Conservation (phyloP, 208 protist genomes). For the Acanthamoeba divionensis region DNA sequence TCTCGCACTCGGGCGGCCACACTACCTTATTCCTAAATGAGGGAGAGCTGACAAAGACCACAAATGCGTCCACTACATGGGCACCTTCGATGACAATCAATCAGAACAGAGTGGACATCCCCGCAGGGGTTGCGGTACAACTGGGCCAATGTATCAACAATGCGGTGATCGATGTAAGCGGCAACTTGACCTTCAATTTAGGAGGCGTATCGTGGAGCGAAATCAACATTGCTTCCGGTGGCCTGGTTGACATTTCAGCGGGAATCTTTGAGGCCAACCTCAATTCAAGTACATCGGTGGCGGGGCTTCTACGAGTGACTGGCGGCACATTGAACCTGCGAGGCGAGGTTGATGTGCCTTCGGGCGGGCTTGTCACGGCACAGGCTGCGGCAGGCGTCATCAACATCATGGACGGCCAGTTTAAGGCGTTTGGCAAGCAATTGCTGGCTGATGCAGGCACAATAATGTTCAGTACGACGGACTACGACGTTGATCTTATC, state of each 20-base stretch:
- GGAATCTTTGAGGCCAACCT: not conserved
- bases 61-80: not conserved
- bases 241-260: not conserved
- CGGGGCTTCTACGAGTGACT: not conserved
- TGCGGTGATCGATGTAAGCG: not conserved
- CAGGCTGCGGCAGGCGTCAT: not conserved
- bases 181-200: not conserved
- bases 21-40: not conserved
- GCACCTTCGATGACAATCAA: not conserved
- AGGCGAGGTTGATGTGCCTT: not conserved
- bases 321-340: conserved; percentile 8
- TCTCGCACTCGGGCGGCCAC: not conserved
- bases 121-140: not conserved
- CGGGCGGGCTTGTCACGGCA: not conserved
- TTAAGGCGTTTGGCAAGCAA: not conserved
- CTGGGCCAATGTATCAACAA: not conserved
- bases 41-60: not conserved
- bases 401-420: not conserved
- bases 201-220: not conserved
- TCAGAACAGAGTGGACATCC: not conserved
- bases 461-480: not conserved
- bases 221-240: not conserved
- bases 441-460: not conserved
- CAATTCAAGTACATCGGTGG: not conserved
- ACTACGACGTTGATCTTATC: not conserved